Base-by-base conservation (phyloP, 106 monocot genomes). In the Amphibolis antarctica region DNA sequence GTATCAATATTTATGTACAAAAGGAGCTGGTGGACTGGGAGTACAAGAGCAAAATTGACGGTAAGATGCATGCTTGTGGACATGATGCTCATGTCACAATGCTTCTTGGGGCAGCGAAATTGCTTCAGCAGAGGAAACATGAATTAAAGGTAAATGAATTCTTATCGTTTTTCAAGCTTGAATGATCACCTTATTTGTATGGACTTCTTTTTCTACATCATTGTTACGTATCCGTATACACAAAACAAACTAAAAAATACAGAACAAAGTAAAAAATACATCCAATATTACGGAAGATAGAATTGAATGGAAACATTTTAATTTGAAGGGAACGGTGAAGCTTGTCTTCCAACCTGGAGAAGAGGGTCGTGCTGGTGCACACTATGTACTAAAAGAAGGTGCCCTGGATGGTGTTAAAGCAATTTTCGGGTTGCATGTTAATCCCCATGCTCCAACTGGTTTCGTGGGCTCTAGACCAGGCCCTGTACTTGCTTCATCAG, bases 21-120 rank as follows among this genome's bases (percentile, higher is more conserved):
- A 25, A 94, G 94, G 94, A 94, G 69, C 69, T 83, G 42, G 83
- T 81, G 26, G 77, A 86, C 20, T 89, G 81, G 89, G 81, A 94
- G 73, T 73, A 78, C 52, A 94, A 89, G 74, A 89, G 94, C 83
- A 79, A 76, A 71, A 42, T 70, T 51, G 70, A 51, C 56, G 94
- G 94, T 17, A 82, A 79, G 77, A 94, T 89, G 93, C 93, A 94
- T 75, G 89, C 85, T 22, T 94, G 86, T 68, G 94, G 94, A 31
- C 94, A 94, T 74, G 94, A 94, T 73, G 80, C 78, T 47, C 94
- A 94, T 80, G 81, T 84, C 18, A 72, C 94, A 29, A 94, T 94
- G 94, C 81, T 94, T 5, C 76, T 96, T 1, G 89, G 94, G 43
- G 94, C 94, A 12, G 89, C 94, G 46, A 89, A 73, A 26, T 71